Evolutionary conservation across 345 rosid genomes (phyloP), one percentile per base, ranked within the genome.

Genomic region (Camelina hispida): DNA sequence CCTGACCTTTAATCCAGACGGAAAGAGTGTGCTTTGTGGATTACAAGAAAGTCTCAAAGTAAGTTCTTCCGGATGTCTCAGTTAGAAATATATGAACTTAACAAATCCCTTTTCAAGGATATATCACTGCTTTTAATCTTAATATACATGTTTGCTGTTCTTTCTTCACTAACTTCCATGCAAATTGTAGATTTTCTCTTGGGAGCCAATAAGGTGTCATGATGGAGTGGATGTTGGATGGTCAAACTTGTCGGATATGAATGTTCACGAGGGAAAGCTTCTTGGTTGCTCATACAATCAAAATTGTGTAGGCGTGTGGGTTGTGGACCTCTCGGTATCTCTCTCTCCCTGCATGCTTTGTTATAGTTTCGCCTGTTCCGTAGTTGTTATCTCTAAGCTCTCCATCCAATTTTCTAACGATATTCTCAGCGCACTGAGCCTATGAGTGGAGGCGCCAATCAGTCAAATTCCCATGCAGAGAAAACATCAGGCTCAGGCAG

Each of bases 301-400:
- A 85, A 96, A 89, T 63, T 91, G 99, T 73, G 99, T 96, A 23
- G 99, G 98, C 79, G 97, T 96, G 61, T 96, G 99, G 99, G 98
- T 96, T 75, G 99, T 89, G 20, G 99, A 93, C 79, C 87, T 93
- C 81, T 87, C 94, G 89, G 99, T 95, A 93, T 76, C 67, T 57
- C 76, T 61, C 65, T 47, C 74, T 56, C 35, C 62, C 13, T 56
- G 13, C 11, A 12, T 16, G 34, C 42, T 9, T 71, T 46, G 32
- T 77, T 66, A 69, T 81, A 44, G n/a, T 23, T 17, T 68, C 6
- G 38, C 52, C 52, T 72, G 67, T 23, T n/a, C 64, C 62, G 28
- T 81, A 67, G n/a, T 66, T 69, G 66, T 34, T 73, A 34, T 68
- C 47, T 68, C 71, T 81, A 42, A 80, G 46, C 15, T 59, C 32